phyloP scores from a whole-genome alignment of 805 yeast species.

The Wickerhamiella azymoides region DNA sequence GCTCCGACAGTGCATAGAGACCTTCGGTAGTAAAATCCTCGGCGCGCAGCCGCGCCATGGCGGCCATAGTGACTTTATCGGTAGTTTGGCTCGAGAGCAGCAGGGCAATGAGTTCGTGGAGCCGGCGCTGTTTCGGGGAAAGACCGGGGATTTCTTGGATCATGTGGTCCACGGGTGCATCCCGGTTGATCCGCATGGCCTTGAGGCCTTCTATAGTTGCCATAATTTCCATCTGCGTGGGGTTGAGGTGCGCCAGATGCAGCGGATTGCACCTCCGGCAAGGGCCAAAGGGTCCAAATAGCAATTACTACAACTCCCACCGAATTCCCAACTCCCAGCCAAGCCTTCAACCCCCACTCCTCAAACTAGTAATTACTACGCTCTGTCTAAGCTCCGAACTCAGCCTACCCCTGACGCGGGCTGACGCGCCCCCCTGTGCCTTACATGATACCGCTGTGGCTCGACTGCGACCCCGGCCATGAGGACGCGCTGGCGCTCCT shows the following conservation, averaged over 20 bases:
- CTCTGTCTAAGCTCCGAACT: too few relatives aligned
- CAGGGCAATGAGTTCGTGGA: conserved; percentile 62
- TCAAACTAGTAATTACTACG: too few relatives aligned
- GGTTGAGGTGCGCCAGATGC: too few relatives aligned
- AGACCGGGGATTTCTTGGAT: conserved; percentile 57
- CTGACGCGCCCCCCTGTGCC: background rate
- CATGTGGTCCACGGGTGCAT: conserved; percentile 80
- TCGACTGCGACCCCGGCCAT: conserved; percentile 89
- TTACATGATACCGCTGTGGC: conserved; percentile 52
- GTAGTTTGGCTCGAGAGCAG: conserved; percentile 88
- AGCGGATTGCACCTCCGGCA: too few relatives aligned
- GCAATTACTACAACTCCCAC: background rate
- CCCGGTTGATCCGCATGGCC: conserved; percentile 47
- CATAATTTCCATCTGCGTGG: background rate
- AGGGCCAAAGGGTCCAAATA: background rate
- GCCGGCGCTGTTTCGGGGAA: conserved; percentile 32
- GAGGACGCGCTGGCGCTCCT: conserved; percentile 73
- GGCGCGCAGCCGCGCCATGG: conserved; percentile 50
- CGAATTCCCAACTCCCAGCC: too few relatives aligned
- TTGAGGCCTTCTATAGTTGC: background rate
- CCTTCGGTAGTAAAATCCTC: conserved; percentile 26
- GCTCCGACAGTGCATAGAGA: conserved; percentile 27
- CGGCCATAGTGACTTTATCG: conserved; percentile 69
- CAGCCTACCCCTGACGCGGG: too few relatives aligned
- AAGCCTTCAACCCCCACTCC: too few relatives aligned